Base-by-base conservation (phyloP, 768 basidiomycete genomes). In the Rhodotorula graminis region DNA sequence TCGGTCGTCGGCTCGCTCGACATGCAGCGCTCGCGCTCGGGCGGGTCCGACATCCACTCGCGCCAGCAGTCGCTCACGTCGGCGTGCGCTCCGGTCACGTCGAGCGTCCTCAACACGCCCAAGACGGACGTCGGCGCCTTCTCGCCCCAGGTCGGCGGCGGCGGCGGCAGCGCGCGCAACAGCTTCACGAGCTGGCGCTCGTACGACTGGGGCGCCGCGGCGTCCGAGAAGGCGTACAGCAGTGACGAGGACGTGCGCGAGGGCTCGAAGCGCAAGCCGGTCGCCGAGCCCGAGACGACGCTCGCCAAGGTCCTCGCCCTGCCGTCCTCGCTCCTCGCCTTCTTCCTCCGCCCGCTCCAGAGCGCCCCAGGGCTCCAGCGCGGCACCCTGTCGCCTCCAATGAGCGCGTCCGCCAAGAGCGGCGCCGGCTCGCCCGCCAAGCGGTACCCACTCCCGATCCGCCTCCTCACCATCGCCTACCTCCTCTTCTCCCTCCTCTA, bases 401-500 rank as follows among this genome's bases (percentile, higher is more conserved):
- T 71, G 23, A 71, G 60, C 58, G 74, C 61, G 0, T 62, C 74
- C 5, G 21, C 67, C 15, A 33, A 60, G 37, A 69, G 63, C 11
- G 9, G 33, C 1, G 7, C 68, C 7, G 55, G 49, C 65, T 18
- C 42, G 9, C 16, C 49, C 2, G 27, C 47, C n/a, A 72, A 70
- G n/a, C 67, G 71, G 3, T 76, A 67, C 44, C 71, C 74, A 0
- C 62, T 72, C 65, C 42, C 58, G 12, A 50, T 76, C 62, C 74
- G 74, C 6, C 71, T 72, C 37, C 44, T 70, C 65, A 67, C 64
- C 44, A 58, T 76, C 65, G 63, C 69, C 31, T 76, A 76, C 71
- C 74, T 76, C 62, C 40, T 72, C 68, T 76, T 76, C 69, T 72
- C 74, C 19, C 60, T 67, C 71, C 47, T 70, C 52, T 76, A 72